These are phyloP conservation scores for Oryza officinalis DNA, from an alignment of 176 grass and related monocot genomes.

Conservation along the genomic window DNA sequence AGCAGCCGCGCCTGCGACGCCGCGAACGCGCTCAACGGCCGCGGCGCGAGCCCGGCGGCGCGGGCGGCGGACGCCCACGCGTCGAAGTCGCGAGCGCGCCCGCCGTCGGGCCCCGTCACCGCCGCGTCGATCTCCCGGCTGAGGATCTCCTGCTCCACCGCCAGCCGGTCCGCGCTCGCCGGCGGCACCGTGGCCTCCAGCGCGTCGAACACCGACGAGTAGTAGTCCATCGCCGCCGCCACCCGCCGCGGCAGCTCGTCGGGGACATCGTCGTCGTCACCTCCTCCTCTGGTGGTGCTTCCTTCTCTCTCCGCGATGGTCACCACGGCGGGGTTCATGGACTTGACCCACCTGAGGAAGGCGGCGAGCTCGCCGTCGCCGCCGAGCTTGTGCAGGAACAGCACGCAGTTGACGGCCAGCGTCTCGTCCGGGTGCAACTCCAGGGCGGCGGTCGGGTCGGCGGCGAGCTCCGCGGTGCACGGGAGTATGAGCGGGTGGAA, in stretches of 20 bases:
- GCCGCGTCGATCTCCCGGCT: slow-evolving; percentile 63
- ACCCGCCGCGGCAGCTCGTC: slow-evolving; percentile 33
- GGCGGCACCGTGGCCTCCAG: slow-evolving; percentile 86
- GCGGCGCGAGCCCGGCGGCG: slow-evolving; percentile 52
- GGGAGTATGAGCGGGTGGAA: slow-evolving; percentile 74
- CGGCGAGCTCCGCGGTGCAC: slow-evolving; percentile 19
- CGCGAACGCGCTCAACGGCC: slow-evolving; percentile 64
- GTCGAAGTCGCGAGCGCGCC: slow-evolving; percentile 40
- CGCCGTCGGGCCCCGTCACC: slow-evolving; percentile 12
- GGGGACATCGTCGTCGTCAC: neutral
- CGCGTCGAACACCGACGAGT: slow-evolving; percentile 79
- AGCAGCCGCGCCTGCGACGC: slow-evolving; percentile 77
- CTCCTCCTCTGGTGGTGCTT: neutral
- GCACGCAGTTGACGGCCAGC: slow-evolving; percentile 75
- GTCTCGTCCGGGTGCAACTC: slow-evolving; percentile 63
- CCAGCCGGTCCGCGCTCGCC: slow-evolving; percentile 56
- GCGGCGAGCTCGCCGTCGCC: slow-evolving; percentile 28
- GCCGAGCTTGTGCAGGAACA: slow-evolving; percentile 62
- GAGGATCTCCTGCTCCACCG: slow-evolving; percentile 74
- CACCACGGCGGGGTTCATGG: slow-evolving; percentile 72
- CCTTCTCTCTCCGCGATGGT: slow-evolving; percentile 75
- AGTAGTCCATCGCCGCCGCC: slow-evolving; percentile 65
- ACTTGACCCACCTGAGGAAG: slow-evolving; percentile 53
- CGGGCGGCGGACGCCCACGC: slow-evolving; percentile 52
- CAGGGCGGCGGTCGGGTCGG: slow-evolving; percentile 1